A percentile compares a stretch with the other conserved stretches of the same genome.
These are phyloP conservation scores for Epichloe uncinata DNA, from an alignment of 2,329 filamentous ascomycete species.

Conservation along the genomic window DNA sequence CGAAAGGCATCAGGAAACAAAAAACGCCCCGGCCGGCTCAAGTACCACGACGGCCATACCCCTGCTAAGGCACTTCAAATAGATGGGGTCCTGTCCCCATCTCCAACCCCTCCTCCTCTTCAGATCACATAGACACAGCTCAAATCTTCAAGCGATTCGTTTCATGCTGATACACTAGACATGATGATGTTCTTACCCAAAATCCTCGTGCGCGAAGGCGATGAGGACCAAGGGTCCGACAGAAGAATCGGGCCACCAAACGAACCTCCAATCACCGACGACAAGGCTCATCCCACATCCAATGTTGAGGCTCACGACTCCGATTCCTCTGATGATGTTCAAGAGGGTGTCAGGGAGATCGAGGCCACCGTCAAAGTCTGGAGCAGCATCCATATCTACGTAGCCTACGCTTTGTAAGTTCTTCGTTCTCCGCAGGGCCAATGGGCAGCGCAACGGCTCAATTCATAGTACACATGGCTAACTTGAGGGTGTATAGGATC, in stretches of 20 bases:
- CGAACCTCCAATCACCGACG: background rate
- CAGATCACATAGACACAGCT: background rate
- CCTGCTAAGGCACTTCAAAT: background rate
- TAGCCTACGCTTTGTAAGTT: constrained; percentile 2
- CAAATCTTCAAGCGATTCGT: background rate
- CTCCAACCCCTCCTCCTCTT: background rate
- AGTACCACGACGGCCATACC: no score
- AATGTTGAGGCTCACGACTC: background rate
- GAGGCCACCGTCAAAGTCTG: background rate
- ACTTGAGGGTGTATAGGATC: constrained; percentile 10
- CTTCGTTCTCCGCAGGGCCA: background rate
- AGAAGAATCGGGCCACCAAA: background rate
- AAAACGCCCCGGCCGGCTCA: no score
- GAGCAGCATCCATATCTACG: background rate
- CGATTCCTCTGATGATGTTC: background rate
- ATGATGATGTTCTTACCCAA: constrained; percentile 1
- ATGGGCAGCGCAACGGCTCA: background rate
- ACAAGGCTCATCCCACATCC: background rate
- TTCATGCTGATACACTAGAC: background rate
- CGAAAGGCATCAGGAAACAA: no score
- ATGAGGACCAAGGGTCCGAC: background rate
- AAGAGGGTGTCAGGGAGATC: background rate
- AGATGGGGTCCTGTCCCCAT: background rate
- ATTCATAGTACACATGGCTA: constrained; percentile 12
- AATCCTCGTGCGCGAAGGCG: constrained; percentile 1